Conservation (phyloP, 176 grass and related monocot species). For the Coix lacrymajobi region DNA sequence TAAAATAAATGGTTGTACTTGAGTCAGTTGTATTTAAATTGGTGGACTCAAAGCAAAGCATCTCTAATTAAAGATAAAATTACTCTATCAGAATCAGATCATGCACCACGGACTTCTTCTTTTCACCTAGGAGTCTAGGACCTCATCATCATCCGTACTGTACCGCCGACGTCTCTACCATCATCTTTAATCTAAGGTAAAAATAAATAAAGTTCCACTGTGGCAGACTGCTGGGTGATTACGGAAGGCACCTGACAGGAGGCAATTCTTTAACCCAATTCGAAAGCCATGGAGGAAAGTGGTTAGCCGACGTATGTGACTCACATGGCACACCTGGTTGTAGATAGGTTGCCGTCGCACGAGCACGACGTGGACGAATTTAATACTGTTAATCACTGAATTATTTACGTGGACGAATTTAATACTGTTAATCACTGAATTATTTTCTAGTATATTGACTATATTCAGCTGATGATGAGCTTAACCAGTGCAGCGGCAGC, state of each 20-base stretch:
- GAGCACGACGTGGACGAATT: no score
- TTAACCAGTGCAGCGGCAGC: background rate
- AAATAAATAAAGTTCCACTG: background rate
- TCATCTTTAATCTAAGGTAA: background rate
- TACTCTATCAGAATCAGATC: background rate
- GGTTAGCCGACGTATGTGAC: background rate
- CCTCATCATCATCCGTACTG: background rate
- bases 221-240: background rate
- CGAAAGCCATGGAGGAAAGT: background rate
- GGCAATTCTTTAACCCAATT: background rate
- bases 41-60: background rate
- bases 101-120: no score
- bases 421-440: background rate
- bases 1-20: background rate
- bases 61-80: background rate
- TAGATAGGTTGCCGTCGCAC: background rate
- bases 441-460: background rate
- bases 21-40: background rate
- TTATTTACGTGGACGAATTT: background rate
- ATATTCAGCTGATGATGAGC: background rate
- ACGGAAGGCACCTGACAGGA: background rate
- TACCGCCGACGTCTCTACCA: background rate
- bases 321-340: conserved; percentile 6
- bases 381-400: no score
- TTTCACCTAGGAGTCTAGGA: no score